Conservation (phyloP, 768 basidiomycete genomes). For the Piloderma croceum region DNA sequence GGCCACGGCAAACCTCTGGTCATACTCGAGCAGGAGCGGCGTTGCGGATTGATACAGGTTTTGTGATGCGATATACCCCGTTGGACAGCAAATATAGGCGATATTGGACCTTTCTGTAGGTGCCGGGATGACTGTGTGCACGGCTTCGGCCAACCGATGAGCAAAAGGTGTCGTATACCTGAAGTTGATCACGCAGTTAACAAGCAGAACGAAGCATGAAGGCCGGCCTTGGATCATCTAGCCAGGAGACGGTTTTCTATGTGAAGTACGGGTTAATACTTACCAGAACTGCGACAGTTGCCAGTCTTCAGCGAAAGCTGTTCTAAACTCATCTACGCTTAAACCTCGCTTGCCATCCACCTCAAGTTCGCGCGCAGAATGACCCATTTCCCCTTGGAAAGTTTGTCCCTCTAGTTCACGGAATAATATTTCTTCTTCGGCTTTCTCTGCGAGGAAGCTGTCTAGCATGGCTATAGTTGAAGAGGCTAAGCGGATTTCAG, state of each 20-base stretch:
- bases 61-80: constrained; percentile 44
- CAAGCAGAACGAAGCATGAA: too few relatives aligned
- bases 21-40: constrained; percentile 36
- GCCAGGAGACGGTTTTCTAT: too few relatives aligned
- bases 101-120: constrained; percentile 26
- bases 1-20: constrained; percentile 37
- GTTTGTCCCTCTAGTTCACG: constrained; percentile 33
- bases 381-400: constrained; percentile 29
- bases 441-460: constrained; percentile 33
- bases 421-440: constrained; percentile 39
- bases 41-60: constrained; percentile 2
- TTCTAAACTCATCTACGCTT: constrained; percentile 38
- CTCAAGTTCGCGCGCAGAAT: constrained; percentile 19
- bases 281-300: constrained; percentile 49
- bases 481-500: too few relatives aligned
- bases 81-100: constrained; percentile 43
- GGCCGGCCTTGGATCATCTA: too few relatives aligned
- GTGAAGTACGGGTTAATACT: too few relatives aligned
- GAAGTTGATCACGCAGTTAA: too few relatives aligned
- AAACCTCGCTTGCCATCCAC: constrained; percentile 8
- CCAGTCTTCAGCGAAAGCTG: constrained; percentile 44
- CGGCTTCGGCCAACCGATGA: constrained; percentile 27
- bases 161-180: constrained; percentile 43
- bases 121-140: constrained; percentile 26
- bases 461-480: constrained; percentile 37